These are phyloP conservation scores for Tetrapisispora namnaoensis DNA, from an alignment of 805 yeast genomes.

Conservation along the genomic window DNA sequence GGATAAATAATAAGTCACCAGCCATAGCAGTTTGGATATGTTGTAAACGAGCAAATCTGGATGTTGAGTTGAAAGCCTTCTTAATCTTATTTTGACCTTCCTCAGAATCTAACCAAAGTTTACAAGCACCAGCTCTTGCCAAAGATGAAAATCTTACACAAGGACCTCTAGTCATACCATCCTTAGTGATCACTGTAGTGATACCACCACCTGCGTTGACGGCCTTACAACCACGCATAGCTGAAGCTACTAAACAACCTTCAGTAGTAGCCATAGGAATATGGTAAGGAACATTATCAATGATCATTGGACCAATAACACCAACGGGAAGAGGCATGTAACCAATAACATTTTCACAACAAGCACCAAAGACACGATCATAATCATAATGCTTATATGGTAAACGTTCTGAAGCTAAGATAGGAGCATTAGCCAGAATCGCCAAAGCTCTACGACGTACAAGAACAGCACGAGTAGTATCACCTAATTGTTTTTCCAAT, in stretches of 20 bases:
- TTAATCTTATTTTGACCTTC: constrained; percentile 80
- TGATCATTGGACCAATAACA: constrained; percentile 90
- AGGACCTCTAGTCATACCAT: constrained; percentile 99
- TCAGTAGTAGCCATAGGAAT: constrained; percentile 99
- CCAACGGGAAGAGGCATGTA: constrained; percentile 95
- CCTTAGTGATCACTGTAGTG: constrained; percentile 79
- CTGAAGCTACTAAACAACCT: constrained; percentile 96
- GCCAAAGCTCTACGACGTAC: constrained; percentile 93
- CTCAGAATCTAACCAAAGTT: constrained; percentile 89
- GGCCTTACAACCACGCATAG: constrained; percentile 99
- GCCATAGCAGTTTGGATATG: constrained; percentile 89
- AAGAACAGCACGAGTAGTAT: constrained; percentile 84
- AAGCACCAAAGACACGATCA: constrained; percentile 94
- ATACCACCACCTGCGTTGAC: constrained; percentile 97
- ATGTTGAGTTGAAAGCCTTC: constrained; percentile 90
- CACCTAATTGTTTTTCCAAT: constrained; percentile 81
- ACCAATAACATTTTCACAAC: constrained; percentile 98
- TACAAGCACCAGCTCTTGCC: constrained; percentile 86
- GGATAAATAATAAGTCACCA: constrained; percentile 75
- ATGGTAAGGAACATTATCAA: constrained; percentile 81
- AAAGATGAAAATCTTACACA: constrained; percentile 83
- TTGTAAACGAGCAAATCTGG: constrained; percentile 92
- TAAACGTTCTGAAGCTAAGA: constrained; percentile 56
- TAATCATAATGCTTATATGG: constrained; percentile 84
- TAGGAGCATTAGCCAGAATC: constrained; percentile 69